Evolutionary conservation across 192 early-diverging fungal species (phyloP).

Genomic region (Paraglomus brasilianum): DNA sequence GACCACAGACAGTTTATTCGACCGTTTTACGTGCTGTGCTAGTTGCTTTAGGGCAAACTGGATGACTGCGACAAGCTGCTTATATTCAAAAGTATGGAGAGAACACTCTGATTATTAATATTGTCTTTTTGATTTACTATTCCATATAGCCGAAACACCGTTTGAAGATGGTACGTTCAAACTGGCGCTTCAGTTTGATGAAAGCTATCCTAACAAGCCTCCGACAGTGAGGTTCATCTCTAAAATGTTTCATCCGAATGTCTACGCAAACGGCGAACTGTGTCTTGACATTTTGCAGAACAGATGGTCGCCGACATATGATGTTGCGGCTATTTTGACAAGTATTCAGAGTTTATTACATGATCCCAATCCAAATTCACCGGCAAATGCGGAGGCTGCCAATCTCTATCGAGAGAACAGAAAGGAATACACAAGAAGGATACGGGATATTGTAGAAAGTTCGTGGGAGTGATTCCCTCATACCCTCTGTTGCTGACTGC

Average conservation of each 20-base stretch:
- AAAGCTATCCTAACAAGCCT: slow-evolving; percentile 97
- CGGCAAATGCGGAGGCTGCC: slow-evolving; percentile 96
- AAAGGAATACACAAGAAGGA: slow-evolving; percentile 91
- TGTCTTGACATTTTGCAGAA: slow-evolving; percentile 99
- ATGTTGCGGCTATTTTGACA: slow-evolving; percentile 90
- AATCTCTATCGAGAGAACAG: slow-evolving; percentile 87
- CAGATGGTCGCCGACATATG: slow-evolving; percentile 96
- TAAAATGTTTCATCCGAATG: slow-evolving; percentile 98
- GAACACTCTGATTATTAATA: neutral
- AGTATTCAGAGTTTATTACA: slow-evolving; percentile 94
- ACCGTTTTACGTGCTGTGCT: neutral
- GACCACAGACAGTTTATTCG: neutral
- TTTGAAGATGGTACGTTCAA: slow-evolving; percentile 99
- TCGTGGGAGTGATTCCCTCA: slow-evolving; percentile 67
- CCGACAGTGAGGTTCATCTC: slow-evolving; percentile 92
- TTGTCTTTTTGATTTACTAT: neutral
- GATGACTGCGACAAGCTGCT: neutral
- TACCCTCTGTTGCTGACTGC: too few species aligned
- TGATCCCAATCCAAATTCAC: slow-evolving; percentile 96
- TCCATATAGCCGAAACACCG: slow-evolving; percentile 58
- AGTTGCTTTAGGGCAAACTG: neutral
- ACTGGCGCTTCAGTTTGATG: slow-evolving; percentile 90
- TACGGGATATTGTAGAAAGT: slow-evolving; percentile 86
- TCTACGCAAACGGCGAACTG: slow-evolving; percentile 94
- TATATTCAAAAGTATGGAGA: neutral